A percentile compares a stretch with the other conserved stretches of the same genome.
phyloP scores from a whole-genome alignment of 164 flowering plant species.

The Magnolia sinica region DNA sequence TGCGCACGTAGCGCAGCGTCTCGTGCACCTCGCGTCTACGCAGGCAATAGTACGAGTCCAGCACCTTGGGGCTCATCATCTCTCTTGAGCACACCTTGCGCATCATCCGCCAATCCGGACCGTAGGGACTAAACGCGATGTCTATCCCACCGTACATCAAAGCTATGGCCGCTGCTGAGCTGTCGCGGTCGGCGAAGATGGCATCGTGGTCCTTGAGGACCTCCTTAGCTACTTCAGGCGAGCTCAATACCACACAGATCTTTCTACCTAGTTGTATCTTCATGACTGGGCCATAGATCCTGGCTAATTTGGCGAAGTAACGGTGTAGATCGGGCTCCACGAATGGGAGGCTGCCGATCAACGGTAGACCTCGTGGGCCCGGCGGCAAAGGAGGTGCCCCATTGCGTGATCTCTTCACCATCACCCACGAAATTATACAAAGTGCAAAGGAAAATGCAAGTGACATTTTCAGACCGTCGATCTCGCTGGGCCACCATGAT shows the following conservation, averaged over 20 bases:
- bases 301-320: neutral
- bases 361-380: neutral
- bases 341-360: neutral
- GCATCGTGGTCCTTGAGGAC: neutral
- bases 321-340: neutral
- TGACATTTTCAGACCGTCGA: too few species aligned
- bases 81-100: neutral
- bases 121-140: neutral
- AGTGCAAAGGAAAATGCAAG: too few species aligned
- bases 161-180: neutral
- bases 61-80: neutral
- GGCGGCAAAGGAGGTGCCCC: neutral
- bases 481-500: too few species aligned
- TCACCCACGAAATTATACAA: too few species aligned
- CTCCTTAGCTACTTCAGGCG: neutral
- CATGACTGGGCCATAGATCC: neutral
- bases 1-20: conserved; percentile 10
- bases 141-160: neutral
- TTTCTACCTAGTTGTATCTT: neutral
- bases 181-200: neutral
- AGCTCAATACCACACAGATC: neutral
- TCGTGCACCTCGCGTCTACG: neutral
- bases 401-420: too few species aligned
- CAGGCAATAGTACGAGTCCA: neutral
- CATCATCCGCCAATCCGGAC: neutral